Conservation (phyloP, 2,329 filamentous ascomycete species). For the Phialemoniopsis sp. region DNA sequence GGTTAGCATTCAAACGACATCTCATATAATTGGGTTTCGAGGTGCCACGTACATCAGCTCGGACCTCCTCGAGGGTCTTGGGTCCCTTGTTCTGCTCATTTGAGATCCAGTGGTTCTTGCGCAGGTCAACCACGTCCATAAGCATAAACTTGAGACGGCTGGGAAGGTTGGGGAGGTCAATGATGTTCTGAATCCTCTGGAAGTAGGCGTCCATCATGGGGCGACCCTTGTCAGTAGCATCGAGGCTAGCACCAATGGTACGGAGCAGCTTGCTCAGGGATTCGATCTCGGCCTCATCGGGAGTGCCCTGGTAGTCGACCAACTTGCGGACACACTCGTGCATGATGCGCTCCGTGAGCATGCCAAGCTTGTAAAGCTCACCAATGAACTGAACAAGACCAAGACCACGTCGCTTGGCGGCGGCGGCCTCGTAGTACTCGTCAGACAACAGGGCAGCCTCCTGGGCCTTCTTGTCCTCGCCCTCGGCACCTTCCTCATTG, state of each 20-base stretch:
- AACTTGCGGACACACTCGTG: slow-evolving; percentile 98
- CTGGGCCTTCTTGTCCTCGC: slow-evolving; percentile 53
- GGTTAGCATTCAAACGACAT: slow-evolving; percentile 15
- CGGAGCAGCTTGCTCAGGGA: slow-evolving; percentile 88
- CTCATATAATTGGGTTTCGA: too few species aligned
- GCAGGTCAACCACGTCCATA: slow-evolving; percentile 86
- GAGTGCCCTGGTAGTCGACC: slow-evolving; percentile 88
- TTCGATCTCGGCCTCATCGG: slow-evolving; percentile 95
- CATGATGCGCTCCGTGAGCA: slow-evolving; percentile 99
- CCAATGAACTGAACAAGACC: slow-evolving; percentile 99
- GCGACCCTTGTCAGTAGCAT: slow-evolving; percentile 73
- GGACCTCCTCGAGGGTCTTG: slow-evolving; percentile 92
- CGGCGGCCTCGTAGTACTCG: slow-evolving; percentile 91
- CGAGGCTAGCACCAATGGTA: slow-evolving; percentile 86
- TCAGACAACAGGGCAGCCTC: slow-evolving; percentile 87
- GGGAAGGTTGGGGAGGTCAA: slow-evolving; percentile 73
- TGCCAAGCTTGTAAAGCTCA: slow-evolving; percentile 96
- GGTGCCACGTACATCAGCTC: slow-evolving; percentile 62
- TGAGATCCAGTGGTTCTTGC: slow-evolving; percentile 71
- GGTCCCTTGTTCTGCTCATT: slow-evolving; percentile 93
- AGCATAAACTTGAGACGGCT: slow-evolving; percentile 96
- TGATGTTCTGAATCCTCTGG: slow-evolving; percentile 76
- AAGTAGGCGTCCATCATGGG: slow-evolving; percentile 94
- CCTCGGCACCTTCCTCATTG: slow-evolving; percentile 64
- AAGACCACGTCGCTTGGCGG: slow-evolving; percentile 92